Evolutionary conservation across 139 green algal genomes (phyloP), one percentile per base, ranked within the genome.

Genomic region (Closterium sp.): DNA sequence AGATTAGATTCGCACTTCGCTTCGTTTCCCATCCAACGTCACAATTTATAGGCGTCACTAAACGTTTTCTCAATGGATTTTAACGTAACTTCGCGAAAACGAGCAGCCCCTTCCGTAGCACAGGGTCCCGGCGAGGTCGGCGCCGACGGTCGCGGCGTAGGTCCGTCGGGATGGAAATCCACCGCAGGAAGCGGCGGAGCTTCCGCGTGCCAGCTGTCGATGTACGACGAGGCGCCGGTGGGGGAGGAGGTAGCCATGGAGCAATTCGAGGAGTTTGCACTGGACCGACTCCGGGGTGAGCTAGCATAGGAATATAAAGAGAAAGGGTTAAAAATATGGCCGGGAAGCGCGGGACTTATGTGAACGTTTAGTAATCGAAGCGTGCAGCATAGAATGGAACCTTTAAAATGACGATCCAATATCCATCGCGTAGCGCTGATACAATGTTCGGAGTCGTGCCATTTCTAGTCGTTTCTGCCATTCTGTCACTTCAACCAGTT

Each of bases 221-320:
- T 99, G 96, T 99, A 99, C 91, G 62, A 31, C 17, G 91, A 96
- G 28, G 89, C 95, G 10, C 98, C 98, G 0, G 97, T 97, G 0
- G 79, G 88, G 0, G 96, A 96, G 0, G 96, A 96, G 0, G 96
- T 99, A 1, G 95, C 95, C 0, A 93, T 99, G 11, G 98, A 99
- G 91, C 97, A 99, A 73, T 98, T 99, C 96, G 98, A 99, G 91
- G 92, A 93, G 73, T 97, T 97, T 86, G 98, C 98, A 0, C 91
- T 99, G 30, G 97, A 98, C 88, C 94, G 98, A 0, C 92, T 99
- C 89, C 91, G 95, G 90, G 90, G 90, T 92, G 50, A 84, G 70
- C 19, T 79, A 24, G 38, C 6, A 50, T 50, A n/a, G n/a, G n/a
- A n/a, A n/a, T n/a, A n/a, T n/a, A n/a, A n/a, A n/a, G n/a, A n/a